Evolutionary conservation across 768 basidiomycete genomes (phyloP), one percentile per base, ranked within the genome.

Genomic region (Pulveroboletus sp.): DNA sequence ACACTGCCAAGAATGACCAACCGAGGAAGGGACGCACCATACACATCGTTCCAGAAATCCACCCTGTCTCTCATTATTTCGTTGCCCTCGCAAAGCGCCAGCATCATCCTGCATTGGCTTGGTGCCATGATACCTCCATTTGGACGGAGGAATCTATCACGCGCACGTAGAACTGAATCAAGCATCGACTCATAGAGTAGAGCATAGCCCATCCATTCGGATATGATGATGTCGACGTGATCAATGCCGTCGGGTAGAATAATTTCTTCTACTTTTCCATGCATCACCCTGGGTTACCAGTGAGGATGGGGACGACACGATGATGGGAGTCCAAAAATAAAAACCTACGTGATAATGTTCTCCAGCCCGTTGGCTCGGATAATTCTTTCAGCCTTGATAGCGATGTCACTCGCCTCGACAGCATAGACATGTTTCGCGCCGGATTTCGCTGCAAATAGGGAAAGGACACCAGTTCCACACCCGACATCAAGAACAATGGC

Each of bases 191-290:
- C 95, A 68, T 97, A 97, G 18, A 97, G 77, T 21, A 92, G 73
- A 1, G 85, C 86, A 61, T 91, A 92, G 14, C 85, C 93, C 95
- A 97, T 97, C 95, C 95, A 98, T 69, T 99, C 95, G 5, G 92
- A 94, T 44, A 98, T 75, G 67, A 99, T 93, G 51, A 99, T 80
- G 66, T 99, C 95, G 21, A 98, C 95, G 46, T 89, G 74, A 9
- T 78, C 73, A 43, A 86, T 71, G 46, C 71, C 80, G 44, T 85
- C 83, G 2, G 90, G 92, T 1, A 97, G 73, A 7, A 58, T 67
- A 50, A 98, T 85, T 18, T 93, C 83, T 69, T 99, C 95, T 24
- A 97, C 80, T 67, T 95, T 96, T 26, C 92, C 92, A 43, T 78
- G 83, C 48, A 97, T 81, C 38, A 98, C 93, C 5, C 82, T 84